Evolutionary conservation across 768 basidiomycete genomes (phyloP).

Genomic region (Tricholoma matsutake): DNA sequence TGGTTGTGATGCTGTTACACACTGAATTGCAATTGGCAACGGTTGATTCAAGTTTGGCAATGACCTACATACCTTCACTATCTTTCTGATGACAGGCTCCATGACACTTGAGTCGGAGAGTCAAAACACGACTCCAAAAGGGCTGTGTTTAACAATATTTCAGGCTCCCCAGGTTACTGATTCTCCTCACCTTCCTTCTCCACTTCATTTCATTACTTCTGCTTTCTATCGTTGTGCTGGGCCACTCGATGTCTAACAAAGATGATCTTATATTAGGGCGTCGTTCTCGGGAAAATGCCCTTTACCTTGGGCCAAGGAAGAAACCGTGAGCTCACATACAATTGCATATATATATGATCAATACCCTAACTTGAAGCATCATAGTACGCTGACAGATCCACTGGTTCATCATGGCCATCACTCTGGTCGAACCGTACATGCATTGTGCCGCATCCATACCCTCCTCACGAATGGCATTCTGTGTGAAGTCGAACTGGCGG

Average conservation of each 20-base stretch:
- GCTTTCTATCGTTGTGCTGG: background rate
- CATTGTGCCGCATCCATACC: conserved; percentile 13
- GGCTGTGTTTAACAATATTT: too few species aligned
- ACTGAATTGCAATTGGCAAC: too few species aligned
- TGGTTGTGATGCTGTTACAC: too few species aligned
- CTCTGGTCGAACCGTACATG: conserved; percentile 13
- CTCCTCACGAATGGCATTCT: conserved; percentile 14
- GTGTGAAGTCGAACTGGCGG: background rate
- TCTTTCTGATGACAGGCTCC: too few species aligned
- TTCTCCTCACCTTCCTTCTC: too few species aligned
- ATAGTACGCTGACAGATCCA: conserved; percentile 9
- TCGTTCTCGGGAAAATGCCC: background rate
- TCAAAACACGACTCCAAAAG: too few species aligned
- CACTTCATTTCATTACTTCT: too few species aligned
- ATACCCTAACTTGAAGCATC: background rate
- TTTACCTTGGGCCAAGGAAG: too few species aligned
- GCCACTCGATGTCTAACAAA: background rate
- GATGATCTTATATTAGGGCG: background rate
- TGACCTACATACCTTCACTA: too few species aligned
- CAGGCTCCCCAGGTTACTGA: too few species aligned
- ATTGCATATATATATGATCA: background rate
- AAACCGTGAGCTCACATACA: background rate
- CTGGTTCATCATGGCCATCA: conserved; percentile 19
- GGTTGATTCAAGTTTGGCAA: too few species aligned
- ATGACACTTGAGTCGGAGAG: too few species aligned